phyloP scores from a whole-genome alignment of 2,329 filamentous ascomycete genomes.

The Lojkania enalia region DNA sequence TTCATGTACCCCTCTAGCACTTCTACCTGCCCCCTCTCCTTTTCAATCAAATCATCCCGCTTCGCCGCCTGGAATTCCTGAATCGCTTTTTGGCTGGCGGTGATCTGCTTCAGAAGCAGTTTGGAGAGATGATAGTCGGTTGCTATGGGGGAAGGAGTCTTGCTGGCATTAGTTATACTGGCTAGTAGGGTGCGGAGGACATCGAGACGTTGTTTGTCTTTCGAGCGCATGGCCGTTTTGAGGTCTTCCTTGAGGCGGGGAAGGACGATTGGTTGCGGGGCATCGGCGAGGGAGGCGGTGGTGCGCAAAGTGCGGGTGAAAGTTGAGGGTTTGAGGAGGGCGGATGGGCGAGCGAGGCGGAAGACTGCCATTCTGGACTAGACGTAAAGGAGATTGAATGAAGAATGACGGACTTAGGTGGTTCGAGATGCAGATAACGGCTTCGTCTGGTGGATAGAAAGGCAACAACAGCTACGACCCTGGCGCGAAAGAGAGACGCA shows the following conservation, averaged over 20 bases:
- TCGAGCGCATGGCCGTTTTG: conserved; percentile 53
- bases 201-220: conserved; percentile 61
- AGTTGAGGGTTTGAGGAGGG: conserved; percentile 17
- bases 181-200: conserved; percentile 71
- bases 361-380: conserved; percentile 30
- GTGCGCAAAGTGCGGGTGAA: conserved; percentile 29
- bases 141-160: conserved; percentile 69
- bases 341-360: conserved; percentile 21
- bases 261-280: conserved; percentile 37
- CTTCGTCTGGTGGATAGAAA: no score
- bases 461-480: no score
- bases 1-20: conserved; percentile 69
- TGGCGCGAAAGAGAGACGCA: no score
- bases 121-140: conserved; percentile 71
- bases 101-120: conserved; percentile 67
- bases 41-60: conserved; percentile 69
- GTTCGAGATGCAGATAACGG: no score
- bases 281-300: conserved; percentile 22
- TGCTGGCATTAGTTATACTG: conserved; percentile 73
- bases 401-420: background rate
- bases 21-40: conserved; percentile 67
- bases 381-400: conserved; percentile 1
- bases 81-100: conserved; percentile 60
- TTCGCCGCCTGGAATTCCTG: conserved; percentile 66
- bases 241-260: conserved; percentile 51